Base-by-base conservation (phyloP, 306 rosid genomes). In the Begonia peltatifolia region DNA sequence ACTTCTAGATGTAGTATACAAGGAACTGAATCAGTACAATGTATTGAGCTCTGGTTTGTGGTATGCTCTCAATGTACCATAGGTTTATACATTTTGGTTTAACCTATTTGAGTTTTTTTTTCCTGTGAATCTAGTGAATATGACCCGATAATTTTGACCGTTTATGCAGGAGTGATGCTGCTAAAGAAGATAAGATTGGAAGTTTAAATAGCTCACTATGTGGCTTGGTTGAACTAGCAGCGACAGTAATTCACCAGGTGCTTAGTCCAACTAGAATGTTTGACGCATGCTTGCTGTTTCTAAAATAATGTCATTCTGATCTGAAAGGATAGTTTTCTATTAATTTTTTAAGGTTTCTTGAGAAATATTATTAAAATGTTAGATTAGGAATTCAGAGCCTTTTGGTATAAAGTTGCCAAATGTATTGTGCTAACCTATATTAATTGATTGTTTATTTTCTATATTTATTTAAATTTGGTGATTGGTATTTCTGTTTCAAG, bases 11-110 rank as follows among this genome's bases (percentile, higher is more conserved):
- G 76, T 89, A 71, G 63, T 85, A 54, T 85, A 73, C 56, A 89
- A 82, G 94, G 95, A 89, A 71, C 87, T 89, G 54, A 94, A 89
- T 80, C 95, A 80, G 62, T 76, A 83, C 66, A 68, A 68, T 74
- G 47, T 66, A 68, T 72, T 76, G 50, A 60, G 70, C 59, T 63
- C 68, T 68, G 68, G 72, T 50, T 79, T 79, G 53, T 54, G 89
- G 97, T 84, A 58, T 61, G 81, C 52, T 22, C 66, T 76, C 53
- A 52, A 62, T 15, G 41, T n/a, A 41, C 22, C 6, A 14, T 41
- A 41, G 14, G 25, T 13, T 46, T 2, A 9, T 48, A 57, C 62
- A 50, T 52, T 5, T 55, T 47, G 30, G 46, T 52, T 60, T 23
- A 50, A 52, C 53, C 52, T 61, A 25, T 53, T 56, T 53, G 44